A percentile compares a stretch with the other conserved stretches of the same genome.
Conservation (phyloP, 192 early-diverging fungal genomes). For the Physocladia obscura region DNA sequence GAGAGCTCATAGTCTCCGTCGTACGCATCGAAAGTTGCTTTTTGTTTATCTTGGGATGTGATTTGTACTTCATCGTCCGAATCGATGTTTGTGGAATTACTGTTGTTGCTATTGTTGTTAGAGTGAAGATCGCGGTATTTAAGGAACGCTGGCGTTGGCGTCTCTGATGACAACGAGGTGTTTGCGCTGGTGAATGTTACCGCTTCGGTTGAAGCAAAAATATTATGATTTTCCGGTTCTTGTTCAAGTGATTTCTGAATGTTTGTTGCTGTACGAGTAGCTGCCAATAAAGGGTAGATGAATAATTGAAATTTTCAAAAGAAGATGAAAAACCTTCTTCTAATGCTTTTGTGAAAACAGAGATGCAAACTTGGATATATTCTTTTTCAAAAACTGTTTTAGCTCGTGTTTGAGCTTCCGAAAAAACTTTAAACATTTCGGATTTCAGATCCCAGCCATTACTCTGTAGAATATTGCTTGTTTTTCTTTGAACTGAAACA, state of each 20-base stretch:
- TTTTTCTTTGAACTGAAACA: too few species aligned
- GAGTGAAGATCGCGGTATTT: not conserved
- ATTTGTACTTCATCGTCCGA: slow-evolving; percentile 12
- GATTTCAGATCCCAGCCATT: not conserved
- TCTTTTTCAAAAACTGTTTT: not conserved
- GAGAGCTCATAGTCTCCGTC: not conserved
- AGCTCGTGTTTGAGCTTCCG: not conserved
- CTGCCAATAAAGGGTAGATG: too few species aligned
- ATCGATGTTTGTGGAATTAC: not conserved
- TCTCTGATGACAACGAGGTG: too few species aligned
- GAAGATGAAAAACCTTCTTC: too few species aligned
- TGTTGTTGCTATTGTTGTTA: not conserved
- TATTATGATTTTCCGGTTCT: too few species aligned
- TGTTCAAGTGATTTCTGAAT: too few species aligned
- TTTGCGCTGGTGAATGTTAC: not conserved
- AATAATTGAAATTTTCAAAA: too few species aligned
- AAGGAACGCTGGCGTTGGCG: slow-evolving; percentile 7
- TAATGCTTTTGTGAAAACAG: too few species aligned
- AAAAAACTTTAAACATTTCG: slow-evolving; percentile 8
- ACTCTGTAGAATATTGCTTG: not conserved
- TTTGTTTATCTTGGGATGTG: too few species aligned
- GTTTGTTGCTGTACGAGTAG: too few species aligned
- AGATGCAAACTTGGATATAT: not conserved
- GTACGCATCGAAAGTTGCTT: too few species aligned
- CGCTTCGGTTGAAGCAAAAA: too few species aligned